Conservation (phyloP, 2,329 filamentous ascomycete species). For the Arthrobotrys musiformis region DNA sequence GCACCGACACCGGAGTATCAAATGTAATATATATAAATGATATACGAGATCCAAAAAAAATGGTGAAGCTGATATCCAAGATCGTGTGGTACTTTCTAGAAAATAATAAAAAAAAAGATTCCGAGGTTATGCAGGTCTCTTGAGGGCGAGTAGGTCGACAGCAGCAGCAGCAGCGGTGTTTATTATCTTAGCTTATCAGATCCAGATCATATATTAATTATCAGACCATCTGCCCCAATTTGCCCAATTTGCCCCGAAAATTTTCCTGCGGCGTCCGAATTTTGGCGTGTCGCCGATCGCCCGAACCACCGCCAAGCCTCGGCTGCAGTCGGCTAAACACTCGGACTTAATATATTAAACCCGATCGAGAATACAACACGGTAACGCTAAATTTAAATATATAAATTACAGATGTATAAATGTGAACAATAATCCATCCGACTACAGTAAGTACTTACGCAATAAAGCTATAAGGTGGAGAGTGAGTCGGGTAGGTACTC, state of each 20-base stretch:
- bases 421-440: too few species aligned
- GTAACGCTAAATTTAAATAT: not conserved
- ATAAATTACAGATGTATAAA: too few species aligned
- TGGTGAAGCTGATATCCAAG: not conserved
- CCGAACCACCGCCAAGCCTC: not conserved
- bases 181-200: constrained; percentile 54
- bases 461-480: not conserved
- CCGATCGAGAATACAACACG: too few species aligned
- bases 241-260: constrained; percentile 9
- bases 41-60: not conserved
- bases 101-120: not conserved
- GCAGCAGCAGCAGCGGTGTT: not conserved
- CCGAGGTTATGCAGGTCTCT: constrained; percentile 12
- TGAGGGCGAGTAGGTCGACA: constrained; percentile 11
- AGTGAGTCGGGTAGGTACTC: not conserved
- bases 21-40: not conserved
- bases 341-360: too few species aligned
- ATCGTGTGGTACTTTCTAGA: constrained; percentile 28
- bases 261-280: constrained; percentile 30
- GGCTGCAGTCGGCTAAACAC: not conserved
- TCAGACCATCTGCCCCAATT: too few species aligned
- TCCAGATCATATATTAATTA: constrained; percentile 46
- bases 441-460: not conserved
- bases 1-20: too few species aligned
- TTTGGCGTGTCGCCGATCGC: constrained; percentile 2